Evolutionary conservation across 2,329 filamentous ascomycete genomes (phyloP).

Genomic region (Lasiodiplodia citricola): DNA sequence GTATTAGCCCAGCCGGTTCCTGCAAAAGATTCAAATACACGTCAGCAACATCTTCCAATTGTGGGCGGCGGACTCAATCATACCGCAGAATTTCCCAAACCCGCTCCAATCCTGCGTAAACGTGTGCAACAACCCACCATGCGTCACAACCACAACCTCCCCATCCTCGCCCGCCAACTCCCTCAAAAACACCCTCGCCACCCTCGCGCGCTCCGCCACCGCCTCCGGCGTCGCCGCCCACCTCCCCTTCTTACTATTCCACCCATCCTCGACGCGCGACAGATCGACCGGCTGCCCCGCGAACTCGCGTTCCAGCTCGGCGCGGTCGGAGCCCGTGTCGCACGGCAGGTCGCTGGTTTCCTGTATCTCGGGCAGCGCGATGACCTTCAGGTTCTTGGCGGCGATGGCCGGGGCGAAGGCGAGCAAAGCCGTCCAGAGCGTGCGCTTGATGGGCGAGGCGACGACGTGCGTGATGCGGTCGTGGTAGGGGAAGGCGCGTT

Average conservation of each 20-base stretch:
- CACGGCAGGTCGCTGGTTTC: slow-evolving; percentile 76
- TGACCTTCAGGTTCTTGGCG: slow-evolving; percentile 53
- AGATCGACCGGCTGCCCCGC: slow-evolving; percentile 66
- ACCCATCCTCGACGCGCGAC: slow-evolving; percentile 62
- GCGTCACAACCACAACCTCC: slow-evolving; percentile 78
- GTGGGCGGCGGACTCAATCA: too few relatives aligned
- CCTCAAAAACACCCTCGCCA: slow-evolving; percentile 64
- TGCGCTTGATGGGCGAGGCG: slow-evolving; percentile 78
- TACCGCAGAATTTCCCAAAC: slow-evolving; percentile 54
- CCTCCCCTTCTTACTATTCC: slow-evolving; percentile 67
- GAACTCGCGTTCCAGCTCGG: slow-evolving; percentile 66
- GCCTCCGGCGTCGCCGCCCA: slow-evolving; percentile 47
- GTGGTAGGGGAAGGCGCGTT: slow-evolving; percentile 69
- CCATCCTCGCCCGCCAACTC: slow-evolving; percentile 53
- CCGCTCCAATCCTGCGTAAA: slow-evolving; percentile 82
- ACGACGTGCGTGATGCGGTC: slow-evolving; percentile 68
- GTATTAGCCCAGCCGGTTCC: slow-evolving; percentile 78
- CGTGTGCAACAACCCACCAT: slow-evolving; percentile 85
- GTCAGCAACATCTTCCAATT: too few relatives aligned
- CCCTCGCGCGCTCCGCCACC: slow-evolving; percentile 66
- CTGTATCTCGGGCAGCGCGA: slow-evolving; percentile 77
- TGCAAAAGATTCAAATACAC: slow-evolving; percentile 34
- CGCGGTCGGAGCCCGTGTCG: slow-evolving; percentile 69
- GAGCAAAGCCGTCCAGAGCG: slow-evolving; percentile 74
- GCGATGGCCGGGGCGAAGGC: slow-evolving; percentile 62